Conservation (phyloP, 768 basidiomycete genomes). For the Leucocoprinus leucothites region DNA sequence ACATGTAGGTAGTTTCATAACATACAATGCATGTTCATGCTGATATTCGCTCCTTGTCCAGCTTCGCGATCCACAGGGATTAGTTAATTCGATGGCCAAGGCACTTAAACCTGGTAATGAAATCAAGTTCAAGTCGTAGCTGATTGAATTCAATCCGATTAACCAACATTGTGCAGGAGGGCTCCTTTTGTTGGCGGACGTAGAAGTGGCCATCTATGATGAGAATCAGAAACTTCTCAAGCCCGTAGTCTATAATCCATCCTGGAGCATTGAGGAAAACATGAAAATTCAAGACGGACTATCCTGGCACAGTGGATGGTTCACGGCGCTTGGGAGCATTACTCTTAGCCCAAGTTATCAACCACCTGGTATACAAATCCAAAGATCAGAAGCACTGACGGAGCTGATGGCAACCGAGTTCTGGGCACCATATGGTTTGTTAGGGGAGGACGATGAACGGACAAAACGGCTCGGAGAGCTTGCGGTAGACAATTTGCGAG, state of each 20-base stretch:
- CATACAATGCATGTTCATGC: too few species aligned
- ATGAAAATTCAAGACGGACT: not conserved
- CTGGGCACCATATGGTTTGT: too few species aligned
- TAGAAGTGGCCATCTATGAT: not conserved
- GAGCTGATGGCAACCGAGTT: too few species aligned
- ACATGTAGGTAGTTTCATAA: too few species aligned
- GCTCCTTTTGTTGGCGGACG: not conserved
- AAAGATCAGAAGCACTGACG: not conserved
- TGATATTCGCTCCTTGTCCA: too few species aligned
- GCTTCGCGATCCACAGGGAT: not conserved
- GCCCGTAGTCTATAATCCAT: not conserved
- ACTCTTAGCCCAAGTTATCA: not conserved
- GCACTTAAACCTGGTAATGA: not conserved
- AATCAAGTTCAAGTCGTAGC: too few species aligned
- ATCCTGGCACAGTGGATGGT: not conserved
- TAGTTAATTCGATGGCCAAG: not conserved
- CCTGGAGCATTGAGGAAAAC: not conserved
- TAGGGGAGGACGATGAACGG: too few species aligned
- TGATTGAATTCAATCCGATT: not conserved
- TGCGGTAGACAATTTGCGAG: too few species aligned
- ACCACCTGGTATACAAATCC: not conserved
- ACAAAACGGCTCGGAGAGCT: too few species aligned
- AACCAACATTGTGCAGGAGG: not conserved
- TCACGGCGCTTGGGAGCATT: not conserved
- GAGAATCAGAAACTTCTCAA: not conserved